These are phyloP conservation scores for Cladosporium sp. DNA, from an alignment of 2,329 filamentous ascomycete species.

Conservation along the genomic window DNA sequence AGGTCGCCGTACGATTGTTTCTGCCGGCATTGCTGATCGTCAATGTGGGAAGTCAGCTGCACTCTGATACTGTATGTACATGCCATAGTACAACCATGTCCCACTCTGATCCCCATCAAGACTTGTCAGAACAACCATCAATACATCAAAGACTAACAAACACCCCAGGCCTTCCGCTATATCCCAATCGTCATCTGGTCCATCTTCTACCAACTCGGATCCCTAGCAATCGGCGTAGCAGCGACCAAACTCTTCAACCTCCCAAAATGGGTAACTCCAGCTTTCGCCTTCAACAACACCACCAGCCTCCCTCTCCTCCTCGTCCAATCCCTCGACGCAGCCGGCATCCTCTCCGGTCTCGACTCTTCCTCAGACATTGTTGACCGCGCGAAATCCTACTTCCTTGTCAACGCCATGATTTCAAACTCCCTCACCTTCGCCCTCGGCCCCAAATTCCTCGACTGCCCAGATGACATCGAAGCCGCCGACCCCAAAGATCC, in stretches of 20 bases:
- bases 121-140: no score
- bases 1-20: conserved; percentile 54
- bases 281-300: conserved; percentile 60
- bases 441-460: conserved; percentile 60
- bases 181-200: conserved; percentile 49
- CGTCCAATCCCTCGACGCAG: conserved; percentile 54
- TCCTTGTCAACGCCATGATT: conserved; percentile 65
- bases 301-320: conserved; percentile 55
- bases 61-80: conserved; percentile 48
- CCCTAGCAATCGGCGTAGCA: conserved; percentile 49
- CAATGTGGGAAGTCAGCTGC: conserved; percentile 54
- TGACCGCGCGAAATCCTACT: conserved; percentile 63
- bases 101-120: background rate
- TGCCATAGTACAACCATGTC: background rate
- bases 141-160: background rate
- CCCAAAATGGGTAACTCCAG: conserved; percentile 55
- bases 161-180: conserved; percentile 23
- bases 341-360: conserved; percentile 55
- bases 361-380: conserved; percentile 51
- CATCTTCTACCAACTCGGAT: conserved; percentile 50
- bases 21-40: conserved; percentile 55
- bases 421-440: conserved; percentile 64
- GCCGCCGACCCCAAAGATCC: conserved; percentile 21
- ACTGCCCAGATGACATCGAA: conserved; percentile 39
- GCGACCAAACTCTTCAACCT: conserved; percentile 50